Percentiles rank a stretch among this genome's conserved stretches.
phyloP scores from a whole-genome alignment of 306 rosid genomes.

The Alnus glutinosa region DNA sequence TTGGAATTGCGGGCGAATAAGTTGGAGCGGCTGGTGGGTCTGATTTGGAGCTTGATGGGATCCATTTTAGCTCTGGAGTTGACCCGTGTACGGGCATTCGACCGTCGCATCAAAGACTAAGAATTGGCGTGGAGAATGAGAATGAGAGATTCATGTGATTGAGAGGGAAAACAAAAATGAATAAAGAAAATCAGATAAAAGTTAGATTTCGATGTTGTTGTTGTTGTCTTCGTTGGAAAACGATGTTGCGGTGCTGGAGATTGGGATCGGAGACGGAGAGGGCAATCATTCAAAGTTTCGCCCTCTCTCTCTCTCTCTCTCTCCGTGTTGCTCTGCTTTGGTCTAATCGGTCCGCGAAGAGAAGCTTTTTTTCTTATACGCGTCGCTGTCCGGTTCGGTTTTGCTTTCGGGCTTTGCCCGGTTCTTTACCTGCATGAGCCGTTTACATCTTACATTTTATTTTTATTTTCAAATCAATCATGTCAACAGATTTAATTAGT shows the following conservation, averaged over 20 bases:
- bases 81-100: slow-evolving; percentile 54
- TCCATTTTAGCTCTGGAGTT: slow-evolving; percentile 58
- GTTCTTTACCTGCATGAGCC: too few relatives aligned
- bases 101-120: slow-evolving; percentile 74
- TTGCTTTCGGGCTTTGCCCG: too few relatives aligned
- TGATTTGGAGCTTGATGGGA: slow-evolving; percentile 60
- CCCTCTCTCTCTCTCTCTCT: slow-evolving; percentile 44
- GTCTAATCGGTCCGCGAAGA: not conserved
- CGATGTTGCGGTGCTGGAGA: not conserved
- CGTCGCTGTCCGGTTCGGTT: not conserved
- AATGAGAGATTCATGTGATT: slow-evolving; percentile 32
- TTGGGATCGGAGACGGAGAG: slow-evolving; percentile 41
- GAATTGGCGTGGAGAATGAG: slow-evolving; percentile 5
- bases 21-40: slow-evolving; percentile 60
- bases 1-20: slow-evolving; percentile 56
- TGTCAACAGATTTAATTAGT: too few relatives aligned
- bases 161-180: not conserved
- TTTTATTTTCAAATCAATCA: too few relatives aligned
- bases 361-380: not conserved
- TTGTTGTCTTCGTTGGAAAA: not conserved
- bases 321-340: not conserved
- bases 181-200: not conserved
- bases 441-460: too few relatives aligned
- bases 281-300: slow-evolving; percentile 25
- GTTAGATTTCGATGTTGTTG: not conserved